Conservation (phyloP, 2,329 filamentous ascomycete species). For the Bipolaris cookei region DNA sequence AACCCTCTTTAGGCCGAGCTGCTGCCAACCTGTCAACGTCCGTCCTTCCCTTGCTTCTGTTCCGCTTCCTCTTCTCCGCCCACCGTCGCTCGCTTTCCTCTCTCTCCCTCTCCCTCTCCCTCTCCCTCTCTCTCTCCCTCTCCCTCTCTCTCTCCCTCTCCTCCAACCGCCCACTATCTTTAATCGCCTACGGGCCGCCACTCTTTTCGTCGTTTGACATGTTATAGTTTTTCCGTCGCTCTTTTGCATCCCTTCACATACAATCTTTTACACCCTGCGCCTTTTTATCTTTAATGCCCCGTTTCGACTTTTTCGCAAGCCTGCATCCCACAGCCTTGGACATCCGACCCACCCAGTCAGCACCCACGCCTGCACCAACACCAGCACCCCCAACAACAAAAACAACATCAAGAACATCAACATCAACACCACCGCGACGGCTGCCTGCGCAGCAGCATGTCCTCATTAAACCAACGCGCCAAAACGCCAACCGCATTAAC, state of each 20-base stretch:
- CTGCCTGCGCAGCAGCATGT: slow-evolving; percentile 39
- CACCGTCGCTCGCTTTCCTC: neutral
- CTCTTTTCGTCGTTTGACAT: slow-evolving; percentile 35
- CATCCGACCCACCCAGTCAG: slow-evolving; percentile 26
- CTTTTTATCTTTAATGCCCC: slow-evolving; percentile 41
- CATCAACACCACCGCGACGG: neutral
- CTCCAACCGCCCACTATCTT: slow-evolving; percentile 33
- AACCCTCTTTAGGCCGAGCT: slow-evolving; percentile 35
- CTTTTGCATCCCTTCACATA: slow-evolving; percentile 35
- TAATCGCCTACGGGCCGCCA: slow-evolving; percentile 46
- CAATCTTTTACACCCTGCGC: slow-evolving; percentile 25
- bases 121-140: slow-evolving; percentile 21
- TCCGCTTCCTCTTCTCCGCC: slow-evolving; percentile 35
- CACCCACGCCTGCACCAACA: neutral
- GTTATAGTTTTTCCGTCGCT: slow-evolving; percentile 44
- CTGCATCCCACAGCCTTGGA: slow-evolving; percentile 29
- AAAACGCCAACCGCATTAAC: slow-evolving; percentile 35
- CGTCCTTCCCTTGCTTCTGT: slow-evolving; percentile 33
- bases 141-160: slow-evolving; percentile 17
- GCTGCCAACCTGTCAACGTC: slow-evolving; percentile 28
- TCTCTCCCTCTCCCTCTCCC: slow-evolving; percentile 23
- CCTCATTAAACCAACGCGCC: slow-evolving; percentile 33
- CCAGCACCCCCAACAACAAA: slow-evolving; percentile 1
- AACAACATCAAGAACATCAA: neutral
- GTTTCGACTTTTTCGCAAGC: slow-evolving; percentile 33